Evolutionary conservation across 495 filamentous ascomycete species (phyloP).

Genomic region (Alectoria sarmentosa): DNA sequence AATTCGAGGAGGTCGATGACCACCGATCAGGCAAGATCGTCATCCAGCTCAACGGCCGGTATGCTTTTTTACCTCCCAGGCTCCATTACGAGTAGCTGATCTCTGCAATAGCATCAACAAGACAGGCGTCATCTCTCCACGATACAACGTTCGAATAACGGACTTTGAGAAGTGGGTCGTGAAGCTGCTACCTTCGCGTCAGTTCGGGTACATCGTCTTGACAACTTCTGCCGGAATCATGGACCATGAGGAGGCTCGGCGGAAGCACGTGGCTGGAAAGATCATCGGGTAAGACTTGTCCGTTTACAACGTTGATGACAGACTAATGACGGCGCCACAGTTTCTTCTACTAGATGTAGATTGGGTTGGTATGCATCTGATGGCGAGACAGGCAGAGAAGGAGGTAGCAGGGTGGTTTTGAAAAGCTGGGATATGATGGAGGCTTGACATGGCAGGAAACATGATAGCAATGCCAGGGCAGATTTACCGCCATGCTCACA

Average conservation of each 20-base stretch:
- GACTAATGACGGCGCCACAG: not conserved
- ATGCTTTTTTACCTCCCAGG: slow-evolving; percentile 13
- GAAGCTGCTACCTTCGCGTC: slow-evolving; percentile 96
- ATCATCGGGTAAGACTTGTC: slow-evolving; percentile 40
- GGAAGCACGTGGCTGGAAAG: slow-evolving; percentile 96
- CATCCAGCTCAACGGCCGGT: slow-evolving; percentile 85
- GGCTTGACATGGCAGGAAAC: not conserved
- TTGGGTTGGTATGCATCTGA: not conserved
- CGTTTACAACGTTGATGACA: not conserved
- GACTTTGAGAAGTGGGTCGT: slow-evolving; percentile 99
- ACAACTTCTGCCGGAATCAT: slow-evolving; percentile 99
- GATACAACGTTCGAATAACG: slow-evolving; percentile 95
- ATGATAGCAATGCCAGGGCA: slow-evolving; percentile 1
- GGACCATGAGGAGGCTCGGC: slow-evolving; percentile 98
- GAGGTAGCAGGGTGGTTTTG: not conserved
- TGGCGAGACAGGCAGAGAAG: not conserved
- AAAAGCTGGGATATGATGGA: not conserved
- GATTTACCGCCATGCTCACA: not conserved
- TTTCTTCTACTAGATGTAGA: slow-evolving; percentile 16
- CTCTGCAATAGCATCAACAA: slow-evolving; percentile 70
- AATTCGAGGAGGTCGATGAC: slow-evolving; percentile 99
- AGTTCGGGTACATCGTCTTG: slow-evolving; percentile 98
- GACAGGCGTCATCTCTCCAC: slow-evolving; percentile 95
- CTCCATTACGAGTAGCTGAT: slow-evolving; percentile 4
- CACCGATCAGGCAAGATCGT: slow-evolving; percentile 98